A percentile compares a stretch with the other conserved stretches of the same genome.
Evolutionary conservation across 2,329 filamentous ascomycete species (phyloP).

Genomic region (Xylaria sp.): DNA sequence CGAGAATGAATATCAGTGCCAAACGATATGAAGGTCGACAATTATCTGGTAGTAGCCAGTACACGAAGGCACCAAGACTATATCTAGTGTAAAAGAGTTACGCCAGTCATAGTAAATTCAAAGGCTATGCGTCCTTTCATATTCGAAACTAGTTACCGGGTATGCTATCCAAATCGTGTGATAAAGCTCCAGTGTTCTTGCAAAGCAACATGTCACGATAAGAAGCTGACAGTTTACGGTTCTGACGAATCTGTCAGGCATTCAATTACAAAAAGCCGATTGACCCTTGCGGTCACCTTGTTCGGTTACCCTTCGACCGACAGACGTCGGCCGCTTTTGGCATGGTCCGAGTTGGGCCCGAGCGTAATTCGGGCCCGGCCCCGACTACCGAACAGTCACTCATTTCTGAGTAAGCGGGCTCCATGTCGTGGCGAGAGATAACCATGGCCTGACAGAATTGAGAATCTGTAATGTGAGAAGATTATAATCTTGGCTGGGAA

Average conservation of each 20-base stretch:
- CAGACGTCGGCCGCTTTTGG: constrained; percentile 18
- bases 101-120: not conserved
- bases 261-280: not conserved
- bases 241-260: constrained; percentile 19
- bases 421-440: not conserved
- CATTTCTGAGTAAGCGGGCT: constrained; percentile 17
- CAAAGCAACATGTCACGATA: constrained; percentile 9
- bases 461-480: constrained; percentile 11
- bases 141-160: constrained; percentile 4
- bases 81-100: not conserved
- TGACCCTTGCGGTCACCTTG: not conserved
- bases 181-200: constrained; percentile 15
- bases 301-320: constrained; percentile 17
- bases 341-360: constrained; percentile 15
- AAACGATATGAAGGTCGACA: not conserved
- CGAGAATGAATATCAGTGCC: constrained; percentile 2
- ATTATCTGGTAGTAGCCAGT: constrained; percentile 14
- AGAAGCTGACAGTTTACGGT: constrained; percentile 27
- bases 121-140: constrained; percentile 3
- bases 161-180: constrained; percentile 1
- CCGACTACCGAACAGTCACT: constrained; percentile 25
- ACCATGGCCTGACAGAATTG: not conserved
- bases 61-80: constrained; percentile 14
- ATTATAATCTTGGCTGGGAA: constrained; percentile 30
- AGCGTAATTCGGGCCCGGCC: constrained; percentile 24